Base-by-base conservation (phyloP, 139 green algal genomes). In the Edaphochlamys debaryana region DNA sequence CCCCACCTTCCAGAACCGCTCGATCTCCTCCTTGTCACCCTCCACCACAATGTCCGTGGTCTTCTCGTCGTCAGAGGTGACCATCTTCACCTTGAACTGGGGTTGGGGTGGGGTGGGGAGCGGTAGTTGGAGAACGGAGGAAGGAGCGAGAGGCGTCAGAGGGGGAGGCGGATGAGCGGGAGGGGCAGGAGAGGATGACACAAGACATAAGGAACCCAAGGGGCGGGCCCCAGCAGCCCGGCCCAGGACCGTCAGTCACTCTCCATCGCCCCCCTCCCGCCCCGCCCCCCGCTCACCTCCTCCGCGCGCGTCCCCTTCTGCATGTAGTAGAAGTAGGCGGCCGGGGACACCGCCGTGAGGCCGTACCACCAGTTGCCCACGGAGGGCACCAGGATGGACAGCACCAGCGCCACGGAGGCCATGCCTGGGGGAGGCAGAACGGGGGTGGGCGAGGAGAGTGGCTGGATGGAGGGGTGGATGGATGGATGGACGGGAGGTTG, bases 21-120 rank as follows among this genome's bases (percentile, higher is more conserved):
- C 87, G 27, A 97, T 91, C 91, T 98, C 96, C 87, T 98, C 96
- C 54, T 92, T 87, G 78, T 98, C 95, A 0, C 96, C 95, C 85
- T 98, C 89, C 15, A 98, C 86, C 19, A 93, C 85, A 56, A 98
- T 97, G 89, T 98, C 96, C 11, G 94, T 97, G 4, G 83, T 93
- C 23, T 66, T 70, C n/a, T 98, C 95, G 70, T 98, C 45, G 36
- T 98, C 95, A 1, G 91, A 63, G 45, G 95, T 97, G 27, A 96
- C 92, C 94, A 98, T 97, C 89, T 98, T 98, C 29, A 98, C 93
- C 58, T 73, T 73, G 62, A 82, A 73, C 75, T 82, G 62, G 0
- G 42, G 37, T 4, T 5, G 67, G n/a, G n/a, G n/a, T n/a, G n/a
- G 38, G 40, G 29, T 7, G 7, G 25, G 67, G 15, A 69, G 64